Base-by-base conservation (phyloP, 352 stramenopile genomes). In the Blastocystis sp. region DNA sequence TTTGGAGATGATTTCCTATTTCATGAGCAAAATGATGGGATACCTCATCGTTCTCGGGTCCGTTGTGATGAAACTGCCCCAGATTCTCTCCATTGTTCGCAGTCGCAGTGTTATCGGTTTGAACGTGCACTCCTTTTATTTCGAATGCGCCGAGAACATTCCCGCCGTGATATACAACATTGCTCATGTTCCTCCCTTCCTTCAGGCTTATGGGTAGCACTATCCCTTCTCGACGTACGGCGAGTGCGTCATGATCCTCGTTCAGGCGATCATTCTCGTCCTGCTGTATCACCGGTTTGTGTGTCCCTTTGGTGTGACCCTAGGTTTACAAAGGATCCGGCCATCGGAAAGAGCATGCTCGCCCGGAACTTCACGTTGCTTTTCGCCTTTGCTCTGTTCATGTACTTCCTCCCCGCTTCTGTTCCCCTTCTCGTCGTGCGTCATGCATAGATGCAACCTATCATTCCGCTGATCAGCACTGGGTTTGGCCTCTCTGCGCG, bases 181-280 rank as follows among this genome's bases (percentile, higher is more conserved):
- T 12, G 51, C 66, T 50, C 60, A 85, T 16, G 74, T 85, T 4
- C 12, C 21, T 33, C 33, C 24, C 26, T 16, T 62, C 0, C n/a
- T 24, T 21, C 26, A 3, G 51, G 13, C 2, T 79, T 21, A 95
- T 78, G 85, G 95, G 59, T 91, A 92, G 26, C 93, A 93, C 12
- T 96, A 96, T 91, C 94, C 94, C 4, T 90, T 96, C 63, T 95
- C 92, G 74, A 95, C 94, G 19, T 96, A 94, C 93, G 94, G 93
- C 63, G 94, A 96, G 90, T 95, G 94, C 81, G 76, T 95, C 19
- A 92, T 96, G 51, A 96, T 96, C 63, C 91, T 96, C 61, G 92
- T 93, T 51, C 94, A 96, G 90, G 95, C 95, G 59, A 80, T 95
- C 62, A 90, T 96, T 45, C 92, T 96, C 55, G 94, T 96, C 80